These are phyloP conservation scores for Isabelozyma rhagii DNA, from an alignment of 805 yeast genomes.

Conservation along the genomic window DNA sequence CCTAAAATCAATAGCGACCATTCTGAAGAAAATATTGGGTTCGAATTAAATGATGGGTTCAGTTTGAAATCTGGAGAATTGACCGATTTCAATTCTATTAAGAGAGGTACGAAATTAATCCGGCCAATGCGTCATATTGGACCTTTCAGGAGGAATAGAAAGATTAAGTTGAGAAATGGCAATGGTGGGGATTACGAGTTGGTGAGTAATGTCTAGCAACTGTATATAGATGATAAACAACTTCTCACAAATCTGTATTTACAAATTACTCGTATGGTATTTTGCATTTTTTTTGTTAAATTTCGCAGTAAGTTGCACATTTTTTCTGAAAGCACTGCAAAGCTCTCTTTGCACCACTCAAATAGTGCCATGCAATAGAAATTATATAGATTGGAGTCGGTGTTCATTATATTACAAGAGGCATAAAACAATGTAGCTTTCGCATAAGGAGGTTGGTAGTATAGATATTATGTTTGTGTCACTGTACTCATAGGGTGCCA, in stretches of 20 bases:
- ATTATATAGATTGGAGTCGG: no score
- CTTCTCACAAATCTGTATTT: no score
- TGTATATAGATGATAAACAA: no score
- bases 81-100: constrained; percentile 19
- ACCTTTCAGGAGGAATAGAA: background rate
- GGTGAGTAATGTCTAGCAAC: background rate
- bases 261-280: no score
- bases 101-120: constrained; percentile 2
- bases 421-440: no score
- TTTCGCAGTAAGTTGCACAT: background rate
- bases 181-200: background rate
- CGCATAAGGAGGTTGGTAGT: background rate
- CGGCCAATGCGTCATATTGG: background rate
- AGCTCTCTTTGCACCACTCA: no score
- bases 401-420: no score
- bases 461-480: background rate
- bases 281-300: no score
- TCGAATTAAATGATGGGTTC: constrained; percentile 14
- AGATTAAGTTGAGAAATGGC: background rate
- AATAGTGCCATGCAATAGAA: no score
- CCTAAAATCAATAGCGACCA: constrained; percentile 15
- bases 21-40: constrained; percentile 17
- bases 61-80: constrained; percentile 21
- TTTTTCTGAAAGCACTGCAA: no score
- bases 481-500: background rate